A percentile compares a stretch with the other conserved stretches of the same genome.
These are phyloP conservation scores for Russula virescens DNA, from an alignment of 768 basidiomycete genomes.

Conservation along the genomic window DNA sequence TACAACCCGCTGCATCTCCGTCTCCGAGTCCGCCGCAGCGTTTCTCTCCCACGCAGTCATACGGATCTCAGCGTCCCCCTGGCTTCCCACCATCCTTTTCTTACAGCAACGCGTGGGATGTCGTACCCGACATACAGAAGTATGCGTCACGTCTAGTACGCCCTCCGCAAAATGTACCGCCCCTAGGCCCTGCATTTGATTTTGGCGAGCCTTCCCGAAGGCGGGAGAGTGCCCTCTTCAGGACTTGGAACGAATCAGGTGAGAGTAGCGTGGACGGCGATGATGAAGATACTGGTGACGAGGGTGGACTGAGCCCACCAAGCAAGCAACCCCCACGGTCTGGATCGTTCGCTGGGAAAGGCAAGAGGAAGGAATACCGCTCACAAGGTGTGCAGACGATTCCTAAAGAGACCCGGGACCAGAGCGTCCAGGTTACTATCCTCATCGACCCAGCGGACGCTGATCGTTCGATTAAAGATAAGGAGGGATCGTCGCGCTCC, in stretches of 20 bases:
- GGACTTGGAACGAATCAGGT: conserved; percentile 52
- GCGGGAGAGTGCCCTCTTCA: conserved; percentile 33
- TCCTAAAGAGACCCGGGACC: conserved; percentile 45
- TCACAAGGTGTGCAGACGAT: conserved; percentile 69
- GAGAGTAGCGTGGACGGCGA: conserved; percentile 77
- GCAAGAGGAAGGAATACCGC: conserved; percentile 51
- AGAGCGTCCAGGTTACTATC: conserved; percentile 53
- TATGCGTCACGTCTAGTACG: conserved; percentile 61
- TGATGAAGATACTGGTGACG: conserved; percentile 50
- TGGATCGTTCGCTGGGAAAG: conserved; percentile 32
- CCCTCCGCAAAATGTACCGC: conserved; percentile 37
- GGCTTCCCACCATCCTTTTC: conserved; percentile 54
- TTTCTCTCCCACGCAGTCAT: conserved; percentile 18
- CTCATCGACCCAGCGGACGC: conserved; percentile 21
- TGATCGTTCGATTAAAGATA: conserved; percentile 23
- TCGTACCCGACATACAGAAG: conserved; percentile 68
- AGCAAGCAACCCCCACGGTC: conserved; percentile 27
- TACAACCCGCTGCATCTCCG: conserved; percentile 13
- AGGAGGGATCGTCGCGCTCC: conserved; percentile 12
- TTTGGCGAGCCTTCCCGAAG: conserved; percentile 32
- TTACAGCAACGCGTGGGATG: conserved; percentile 84
- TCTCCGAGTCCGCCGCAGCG: conserved; percentile 27
- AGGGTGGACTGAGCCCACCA: conserved; percentile 32
- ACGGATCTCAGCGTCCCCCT: conserved; percentile 27
- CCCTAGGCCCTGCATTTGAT: conserved; percentile 48